Evolutionary conservation across 345 rosid species (phyloP), one percentile per base, ranked within the genome.

Genomic region (Dipteronia sinensis): DNA sequence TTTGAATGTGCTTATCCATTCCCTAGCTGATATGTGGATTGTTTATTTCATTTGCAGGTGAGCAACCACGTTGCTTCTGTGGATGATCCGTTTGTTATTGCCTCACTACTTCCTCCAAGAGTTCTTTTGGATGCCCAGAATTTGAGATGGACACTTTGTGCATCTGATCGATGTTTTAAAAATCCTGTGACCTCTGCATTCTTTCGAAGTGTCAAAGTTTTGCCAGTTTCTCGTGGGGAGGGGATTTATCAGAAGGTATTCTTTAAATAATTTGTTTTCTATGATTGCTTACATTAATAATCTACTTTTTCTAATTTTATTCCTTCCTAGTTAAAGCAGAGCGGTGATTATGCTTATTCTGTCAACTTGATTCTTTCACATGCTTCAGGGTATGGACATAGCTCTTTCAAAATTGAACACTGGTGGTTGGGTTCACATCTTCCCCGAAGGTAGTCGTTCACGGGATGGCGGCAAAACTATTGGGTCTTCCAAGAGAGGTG

Each of bases 401-500:
- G 99, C 99, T 34, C 86, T 96, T 75, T 85, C 98, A 10, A 92
- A 96, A 82, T 65, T 96, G 81, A 96, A 96, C 61, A 83, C 67
- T 77, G 99, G 99, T 64, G 97, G 97, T 2, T 96, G 98, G 99
- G 98, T 96, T 83, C 98, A 96, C 82, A 96, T 96, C 69, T 96
- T 96, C 78, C 99, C 99, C 10, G 99, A 96, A 85, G 99, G 98
- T 7, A 90, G 98, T 74, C 93, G 97, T 53, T 94, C 98, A 49
- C 85, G 97, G 64, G 98, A 94, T 85, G 99, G 98, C 77, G 97
- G 99, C 22, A 92, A 90, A 86, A 94, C 97, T 3, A 71, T 96
- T 77, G 88, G 94, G 27, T 84, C 97, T 70, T 76, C 92, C 10
- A 96, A 96, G 84, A 94, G 97, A 86, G 99, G 99, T 55, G 92